Percentiles rank a stretch among this genome's conserved stretches.
phyloP scores from a whole-genome alignment of 2,329 filamentous ascomycete species.

The Aspergillus cejpii region DNA sequence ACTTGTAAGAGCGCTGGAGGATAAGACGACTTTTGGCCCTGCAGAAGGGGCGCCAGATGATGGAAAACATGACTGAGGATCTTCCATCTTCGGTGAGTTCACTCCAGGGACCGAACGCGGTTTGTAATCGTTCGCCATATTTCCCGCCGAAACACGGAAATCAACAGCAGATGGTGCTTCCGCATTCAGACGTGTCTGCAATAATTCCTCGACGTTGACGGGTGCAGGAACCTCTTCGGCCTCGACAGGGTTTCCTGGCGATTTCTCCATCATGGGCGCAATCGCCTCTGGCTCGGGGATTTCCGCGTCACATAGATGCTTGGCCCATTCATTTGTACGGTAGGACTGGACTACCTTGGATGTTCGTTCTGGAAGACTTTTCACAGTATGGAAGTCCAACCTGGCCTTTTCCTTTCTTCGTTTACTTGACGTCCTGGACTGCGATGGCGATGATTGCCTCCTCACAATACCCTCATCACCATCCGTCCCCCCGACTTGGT shows the following conservation, averaged over 20 bases:
- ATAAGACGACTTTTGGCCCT: not conserved
- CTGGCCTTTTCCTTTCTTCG: conserved; percentile 18
- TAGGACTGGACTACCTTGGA: conserved; percentile 76
- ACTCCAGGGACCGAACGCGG: not conserved
- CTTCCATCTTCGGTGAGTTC: conserved; percentile 8
- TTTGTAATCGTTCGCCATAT: conserved; percentile 12
- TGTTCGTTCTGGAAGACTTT: conserved; percentile 60
- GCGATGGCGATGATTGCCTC: not conserved
- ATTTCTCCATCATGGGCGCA: conserved; percentile 32
- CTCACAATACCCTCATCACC: not conserved
- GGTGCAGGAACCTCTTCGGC: conserved; percentile 52
- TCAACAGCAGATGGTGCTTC: conserved; percentile 37
- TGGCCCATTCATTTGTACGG: conserved; percentile 93
- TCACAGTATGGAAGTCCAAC: conserved; percentile 37
- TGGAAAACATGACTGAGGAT: conserved; percentile 6
- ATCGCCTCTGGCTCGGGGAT: conserved; percentile 55
- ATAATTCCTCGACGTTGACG: conserved; percentile 57
- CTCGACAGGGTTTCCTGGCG: conserved; percentile 25
- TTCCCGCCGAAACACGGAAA: conserved; percentile 9
- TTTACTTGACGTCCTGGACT: conserved; percentile 5
- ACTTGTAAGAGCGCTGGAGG: not conserved
- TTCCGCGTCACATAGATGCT: conserved; percentile 75
- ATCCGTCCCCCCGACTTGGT: no score
- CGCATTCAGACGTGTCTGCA: conserved; percentile 55
- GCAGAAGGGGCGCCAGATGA: conserved; percentile 5